Evolutionary conservation across 1,284 basidiomycete species (phyloP).

Genomic region (Fomitiporia mediterranea): DNA sequence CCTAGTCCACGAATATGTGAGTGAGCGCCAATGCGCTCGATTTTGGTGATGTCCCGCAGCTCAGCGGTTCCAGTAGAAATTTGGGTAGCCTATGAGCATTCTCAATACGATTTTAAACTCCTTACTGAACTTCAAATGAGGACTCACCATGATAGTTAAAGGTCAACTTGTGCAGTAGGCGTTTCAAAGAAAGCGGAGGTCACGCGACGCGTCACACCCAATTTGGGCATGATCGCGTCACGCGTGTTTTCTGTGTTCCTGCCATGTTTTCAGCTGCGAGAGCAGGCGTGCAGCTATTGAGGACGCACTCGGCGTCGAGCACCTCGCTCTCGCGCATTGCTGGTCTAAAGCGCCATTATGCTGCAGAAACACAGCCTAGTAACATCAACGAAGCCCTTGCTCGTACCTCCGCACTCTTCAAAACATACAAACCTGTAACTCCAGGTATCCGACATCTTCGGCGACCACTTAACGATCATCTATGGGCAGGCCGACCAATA

Average conservation of each 20-base stretch:
- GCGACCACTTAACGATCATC: constrained; percentile 74
- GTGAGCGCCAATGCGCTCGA: constrained; percentile 97
- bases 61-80: constrained; percentile 72
- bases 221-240: constrained; percentile 1
- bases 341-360: constrained; percentile 26
- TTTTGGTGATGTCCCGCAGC: constrained; percentile 87
- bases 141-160: constrained; percentile 16
- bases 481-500: constrained; percentile 81
- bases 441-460: constrained; percentile 86
- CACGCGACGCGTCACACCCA: constrained; percentile 2
- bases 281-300: constrained; percentile 16
- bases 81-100: constrained; percentile 48
- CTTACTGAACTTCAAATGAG: background rate
- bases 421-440: constrained; percentile 87
- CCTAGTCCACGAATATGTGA: constrained; percentile 97
- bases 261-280: constrained; percentile 20
- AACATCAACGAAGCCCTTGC: constrained; percentile 34
- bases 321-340: background rate
- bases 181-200: background rate
- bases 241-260: constrained; percentile 9
- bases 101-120: background rate
- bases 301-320: constrained; percentile 9
- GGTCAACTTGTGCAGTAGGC: background rate
- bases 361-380: constrained; percentile 32
- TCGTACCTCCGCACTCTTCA: constrained; percentile 60